A percentile compares a stretch with the other conserved stretches of the same genome.
These are phyloP conservation scores for Coemansia furcata DNA, from an alignment of 192 early-diverging fungal species.

Conservation along the genomic window DNA sequence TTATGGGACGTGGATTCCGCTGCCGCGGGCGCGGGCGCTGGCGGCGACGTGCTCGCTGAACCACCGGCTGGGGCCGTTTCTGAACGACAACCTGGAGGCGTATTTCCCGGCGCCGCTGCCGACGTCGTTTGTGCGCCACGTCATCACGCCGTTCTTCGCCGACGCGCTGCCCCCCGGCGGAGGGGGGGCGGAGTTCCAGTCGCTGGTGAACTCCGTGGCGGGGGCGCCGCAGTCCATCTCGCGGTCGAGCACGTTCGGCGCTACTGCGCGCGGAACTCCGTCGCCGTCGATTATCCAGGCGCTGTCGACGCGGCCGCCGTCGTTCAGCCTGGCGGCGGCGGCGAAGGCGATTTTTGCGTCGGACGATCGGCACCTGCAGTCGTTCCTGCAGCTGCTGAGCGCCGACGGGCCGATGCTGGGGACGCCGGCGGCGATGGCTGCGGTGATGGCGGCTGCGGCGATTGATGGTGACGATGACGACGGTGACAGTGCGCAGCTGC, in stretches of 20 bases:
- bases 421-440: slow-evolving; percentile 9
- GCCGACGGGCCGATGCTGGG: slow-evolving; percentile 50
- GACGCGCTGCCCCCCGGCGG: slow-evolving; percentile 11
- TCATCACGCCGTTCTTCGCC: slow-evolving; percentile 51
- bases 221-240: slow-evolving; percentile 29
- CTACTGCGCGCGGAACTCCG: slow-evolving; percentile 46
- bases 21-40: slow-evolving; percentile 78
- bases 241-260: slow-evolving; percentile 47
- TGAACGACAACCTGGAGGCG: slow-evolving; percentile 70
- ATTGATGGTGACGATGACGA: background rate
- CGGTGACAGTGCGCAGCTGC: background rate
- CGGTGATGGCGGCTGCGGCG: background rate
- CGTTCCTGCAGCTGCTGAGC: slow-evolving; percentile 48
- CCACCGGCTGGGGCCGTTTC: slow-evolving; percentile 68
- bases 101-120: slow-evolving; percentile 66
- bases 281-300: slow-evolving; percentile 54
- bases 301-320: slow-evolving; percentile 18
- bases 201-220: slow-evolving; percentile 27
- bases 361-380: slow-evolving; percentile 41
- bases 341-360: slow-evolving; percentile 48
- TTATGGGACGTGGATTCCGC: slow-evolving; percentile 92
- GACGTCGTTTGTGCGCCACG: slow-evolving; percentile 48
- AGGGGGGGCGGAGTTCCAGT: slow-evolving; percentile 44
- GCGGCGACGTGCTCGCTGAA: slow-evolving; percentile 80
- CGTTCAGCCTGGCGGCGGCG: slow-evolving; percentile 21